phyloP scores from a whole-genome alignment of 352 stramenopile species.

The Pythium coloratum region DNA sequence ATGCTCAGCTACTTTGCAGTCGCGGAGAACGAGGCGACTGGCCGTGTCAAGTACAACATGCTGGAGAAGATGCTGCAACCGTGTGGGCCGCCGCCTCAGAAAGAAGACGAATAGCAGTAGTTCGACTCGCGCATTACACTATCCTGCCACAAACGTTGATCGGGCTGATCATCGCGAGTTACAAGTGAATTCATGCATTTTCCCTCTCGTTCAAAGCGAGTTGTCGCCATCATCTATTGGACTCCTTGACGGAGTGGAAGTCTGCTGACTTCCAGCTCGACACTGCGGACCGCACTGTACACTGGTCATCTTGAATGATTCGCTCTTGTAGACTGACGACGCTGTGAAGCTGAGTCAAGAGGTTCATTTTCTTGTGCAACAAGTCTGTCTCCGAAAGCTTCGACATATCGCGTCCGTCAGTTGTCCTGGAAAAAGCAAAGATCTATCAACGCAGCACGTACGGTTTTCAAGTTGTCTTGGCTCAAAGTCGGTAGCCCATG shows the following conservation, averaged over 20 bases:
- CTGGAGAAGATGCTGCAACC: constrained; percentile 90
- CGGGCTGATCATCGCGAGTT: neutral
- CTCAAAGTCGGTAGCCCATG: constrained; percentile 22
- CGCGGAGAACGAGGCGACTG: constrained; percentile 96
- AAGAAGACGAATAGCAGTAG: constrained; percentile 64
- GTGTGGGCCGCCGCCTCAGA: constrained; percentile 69
- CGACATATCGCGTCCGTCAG: neutral
- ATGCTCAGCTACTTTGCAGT: constrained; percentile 98
- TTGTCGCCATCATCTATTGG: neutral
- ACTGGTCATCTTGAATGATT: constrained; percentile 62
- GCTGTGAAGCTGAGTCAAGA: constrained; percentile 57
- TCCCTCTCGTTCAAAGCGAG: neutral
- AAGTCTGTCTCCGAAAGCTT: constrained; percentile 58
- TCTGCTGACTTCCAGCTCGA: constrained; percentile 69
- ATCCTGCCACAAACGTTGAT: neutral
- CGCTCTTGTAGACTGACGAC: constrained; percentile 54
- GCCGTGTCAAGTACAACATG: constrained; percentile 90
- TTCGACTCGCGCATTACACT: neutral
- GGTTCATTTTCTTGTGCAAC: constrained; percentile 46
- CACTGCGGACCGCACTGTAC: constrained; percentile 62
- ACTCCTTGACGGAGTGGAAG: constrained; percentile 7
- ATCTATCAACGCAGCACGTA: constrained; percentile 19
- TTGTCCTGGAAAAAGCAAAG: too few species aligned
- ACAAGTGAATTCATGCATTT: neutral
- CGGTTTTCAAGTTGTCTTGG: constrained; percentile 33